Conservation (phyloP, 345 rosid genomes). For the sweet orange (Citrus sinensis) region DVS_A1.0 CM039166.1:11448501-11449000, state of each 20-base stretch:
- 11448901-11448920: background rate
- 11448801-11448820: constrained; percentile 93
- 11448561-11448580: too few relatives aligned
- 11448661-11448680: constrained; percentile 90
- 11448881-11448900: background rate
- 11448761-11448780: constrained; percentile 80
- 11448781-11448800: constrained; percentile 84
- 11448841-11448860: constrained; percentile 49
- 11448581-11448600: too few relatives aligned
- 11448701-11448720: background rate
- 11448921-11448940: constrained; percentile 44
- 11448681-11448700: background rate
- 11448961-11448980: constrained; percentile 97
- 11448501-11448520: too few relatives aligned
- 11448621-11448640: constrained; percentile 88
- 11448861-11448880: constrained; percentile 1
- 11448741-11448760: constrained; percentile 62
- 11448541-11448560: too few relatives aligned
- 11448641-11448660: constrained; percentile 98
- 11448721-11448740: constrained; percentile 4
- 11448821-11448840: constrained; percentile 89
- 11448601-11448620: too few relatives aligned
- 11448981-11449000: constrained; percentile 96
- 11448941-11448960: constrained; percentile 79
- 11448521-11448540: too few relatives aligned